Evolutionary conservation across 148 eudicot genomes (phyloP).

Genomic region (Chenopodium berlandieri): DNA sequence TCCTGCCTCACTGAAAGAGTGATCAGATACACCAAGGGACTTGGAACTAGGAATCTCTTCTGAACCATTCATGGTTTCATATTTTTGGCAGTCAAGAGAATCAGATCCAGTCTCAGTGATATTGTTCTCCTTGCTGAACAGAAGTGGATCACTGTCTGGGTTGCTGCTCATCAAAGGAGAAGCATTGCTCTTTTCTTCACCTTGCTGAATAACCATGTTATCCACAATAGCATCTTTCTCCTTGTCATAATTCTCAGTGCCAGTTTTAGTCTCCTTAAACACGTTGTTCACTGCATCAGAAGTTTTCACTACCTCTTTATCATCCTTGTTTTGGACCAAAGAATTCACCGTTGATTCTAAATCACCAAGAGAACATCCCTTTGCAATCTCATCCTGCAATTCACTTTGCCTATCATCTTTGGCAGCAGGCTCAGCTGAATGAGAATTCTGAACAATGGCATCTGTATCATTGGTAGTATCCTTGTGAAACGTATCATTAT

Average conservation of each 20-base stretch:
- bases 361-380: constrained; percentile 10
- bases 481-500: constrained; percentile 18
- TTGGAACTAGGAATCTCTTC: constrained; percentile 31
- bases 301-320: constrained; percentile 27
- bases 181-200: constrained; percentile 34
- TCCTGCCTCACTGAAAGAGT: constrained; percentile 27
- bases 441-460: constrained; percentile 29
- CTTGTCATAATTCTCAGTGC: constrained; percentile 21
- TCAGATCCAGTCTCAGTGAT: constrained; percentile 19
- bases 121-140: constrained; percentile 31
- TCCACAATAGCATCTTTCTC: constrained; percentile 33
- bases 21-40: constrained; percentile 28
- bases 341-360: constrained; percentile 27
- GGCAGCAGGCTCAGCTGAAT: constrained; percentile 33
- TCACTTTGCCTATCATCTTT: constrained; percentile 31
- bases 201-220: constrained; percentile 23
- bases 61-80: constrained; percentile 33
- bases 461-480: constrained; percentile 31
- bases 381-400: constrained; percentile 24
- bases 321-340: constrained; percentile 28
- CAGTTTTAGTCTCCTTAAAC: constrained; percentile 31
- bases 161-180: constrained; percentile 40
- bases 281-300: constrained; percentile 29
- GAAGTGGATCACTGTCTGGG: constrained; percentile 31
- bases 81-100: constrained; percentile 29